Evolutionary conservation across 768 basidiomycete genomes (phyloP), one percentile per base, ranked within the genome.

Genomic region (Nevesoporus exiguus): DNA sequence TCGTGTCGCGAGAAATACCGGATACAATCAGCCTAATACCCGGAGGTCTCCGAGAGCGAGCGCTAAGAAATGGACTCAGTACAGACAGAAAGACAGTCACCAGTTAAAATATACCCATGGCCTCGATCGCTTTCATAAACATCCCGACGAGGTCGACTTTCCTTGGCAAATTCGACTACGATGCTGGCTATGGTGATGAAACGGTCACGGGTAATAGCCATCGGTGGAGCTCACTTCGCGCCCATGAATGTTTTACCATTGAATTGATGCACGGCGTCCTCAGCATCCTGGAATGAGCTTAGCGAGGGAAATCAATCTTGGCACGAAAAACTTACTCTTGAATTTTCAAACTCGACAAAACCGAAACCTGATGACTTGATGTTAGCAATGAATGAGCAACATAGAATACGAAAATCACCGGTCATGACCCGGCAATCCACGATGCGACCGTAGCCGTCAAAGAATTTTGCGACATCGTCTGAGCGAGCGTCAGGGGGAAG

Each of bases 131-230:
- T 68, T 48, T 88, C 89, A 61, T 86, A 89, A 15, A 74, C 72
- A 19, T 93, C 92, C 51, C 92, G 82, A 59, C 90, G 86, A 51
- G 88, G 88, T 21, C 92, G 85, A 56, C 85, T 86, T 64, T 98
- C 95, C 71, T 96, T 95, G 8, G 96, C 93, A 66, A 93, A 93
- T 70, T 99, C 93, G 42, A 99, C 93, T 14, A 97, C 89, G 58
- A 99, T 90, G 67, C 95, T 97, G 61, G 15, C 0, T 17, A 48
- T 34, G 33, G 51, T 42, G 5, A 39, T 42, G 37, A 56, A 21
- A 53, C 14, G 13, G 14, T 60, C 15, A 25, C 10, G n/a, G 6
- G 10, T 36, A 42, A 41, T 21, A 33, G 13, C 39, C 6, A 19
- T 22, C 8, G 34, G 55, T 3, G 36, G 0, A 27, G 34, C 51